Conservation (phyloP, 1,139 yeast genomes). For the Debaryomyces sp. region DNA sequence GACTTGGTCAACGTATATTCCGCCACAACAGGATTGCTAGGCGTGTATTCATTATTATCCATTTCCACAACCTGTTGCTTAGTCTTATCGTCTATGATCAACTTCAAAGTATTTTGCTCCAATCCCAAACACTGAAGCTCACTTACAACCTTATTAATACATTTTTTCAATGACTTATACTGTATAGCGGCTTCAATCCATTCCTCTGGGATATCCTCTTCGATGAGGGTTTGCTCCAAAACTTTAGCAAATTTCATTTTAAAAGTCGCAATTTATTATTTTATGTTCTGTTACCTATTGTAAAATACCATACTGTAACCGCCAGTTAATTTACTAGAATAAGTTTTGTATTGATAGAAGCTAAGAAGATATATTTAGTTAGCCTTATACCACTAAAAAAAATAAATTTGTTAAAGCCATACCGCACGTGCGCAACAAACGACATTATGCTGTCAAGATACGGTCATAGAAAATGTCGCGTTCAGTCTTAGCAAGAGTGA, state of each 20-base stretch:
- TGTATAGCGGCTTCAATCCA: conserved; percentile 75
- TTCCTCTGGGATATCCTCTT: conserved; percentile 64
- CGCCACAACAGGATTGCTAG: conserved; percentile 46
- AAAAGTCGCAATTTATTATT: not conserved
- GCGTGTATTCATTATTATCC: conserved; percentile 33
- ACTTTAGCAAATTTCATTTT: conserved; percentile 75
- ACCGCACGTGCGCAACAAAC: not conserved
- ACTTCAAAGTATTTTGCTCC: conserved; percentile 50
- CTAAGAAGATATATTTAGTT: not conserved
- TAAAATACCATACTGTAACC: not conserved
- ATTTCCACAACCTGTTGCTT: conserved; percentile 32
- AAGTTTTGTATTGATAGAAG: too few species aligned
- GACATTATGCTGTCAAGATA: not conserved
- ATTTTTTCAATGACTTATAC: conserved; percentile 69
- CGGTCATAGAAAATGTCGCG: not conserved
- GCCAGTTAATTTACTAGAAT: not conserved
- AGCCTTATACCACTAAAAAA: not conserved
- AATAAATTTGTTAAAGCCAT: not conserved
- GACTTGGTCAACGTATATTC: conserved; percentile 43
- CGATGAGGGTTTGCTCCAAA: conserved; percentile 61
- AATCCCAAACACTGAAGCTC: conserved; percentile 60
- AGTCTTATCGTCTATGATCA: conserved; percentile 38
- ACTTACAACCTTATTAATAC: conserved; percentile 61
- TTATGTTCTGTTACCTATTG: not conserved
- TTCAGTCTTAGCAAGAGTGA: not conserved